phyloP scores from a whole-genome alignment of 306 rosid species.

The Clitoria ternatea region DNA sequence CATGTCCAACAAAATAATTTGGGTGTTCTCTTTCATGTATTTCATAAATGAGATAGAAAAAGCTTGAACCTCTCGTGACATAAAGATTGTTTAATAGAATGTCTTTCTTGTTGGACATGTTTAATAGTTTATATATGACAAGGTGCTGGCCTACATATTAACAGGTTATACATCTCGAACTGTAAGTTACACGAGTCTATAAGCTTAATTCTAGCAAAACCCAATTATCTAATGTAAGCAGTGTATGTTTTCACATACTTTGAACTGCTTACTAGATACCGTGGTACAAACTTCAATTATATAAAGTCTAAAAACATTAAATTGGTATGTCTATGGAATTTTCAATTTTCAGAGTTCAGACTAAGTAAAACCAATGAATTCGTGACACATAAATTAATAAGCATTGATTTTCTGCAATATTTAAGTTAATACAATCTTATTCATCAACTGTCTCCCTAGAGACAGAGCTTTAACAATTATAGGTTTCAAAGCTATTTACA shows the following conservation, averaged over 20 bases:
- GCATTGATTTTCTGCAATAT: too few relatives aligned
- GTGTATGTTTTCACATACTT: background rate
- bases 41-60: constrained; percentile 6
- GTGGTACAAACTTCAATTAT: background rate
- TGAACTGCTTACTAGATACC: background rate
- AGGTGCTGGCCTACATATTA: too few relatives aligned
- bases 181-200: too few relatives aligned
- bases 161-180: too few relatives aligned
- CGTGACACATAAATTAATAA: too few relatives aligned
- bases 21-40: constrained; percentile 20
- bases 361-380: too few relatives aligned
- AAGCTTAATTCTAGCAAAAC: too few relatives aligned
- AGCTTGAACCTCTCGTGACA: background rate
- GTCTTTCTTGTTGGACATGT: constrained; percentile 48
- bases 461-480: background rate
- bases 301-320: too few relatives aligned
- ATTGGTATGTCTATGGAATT: too few relatives aligned
- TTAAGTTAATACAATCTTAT: too few relatives aligned
- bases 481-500: background rate
- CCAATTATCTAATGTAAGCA: background rate
- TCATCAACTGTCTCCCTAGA: background rate
- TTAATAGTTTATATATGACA: too few relatives aligned
- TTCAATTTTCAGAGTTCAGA: too few relatives aligned
- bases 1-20: constrained; percentile 25
- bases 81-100: constrained; percentile 5